Percentiles rank a stretch among this genome's conserved stretches.
Evolutionary conservation across 2,329 filamentous ascomycete species (phyloP).

Genomic region (Aureobasidium namibiae): DNA sequence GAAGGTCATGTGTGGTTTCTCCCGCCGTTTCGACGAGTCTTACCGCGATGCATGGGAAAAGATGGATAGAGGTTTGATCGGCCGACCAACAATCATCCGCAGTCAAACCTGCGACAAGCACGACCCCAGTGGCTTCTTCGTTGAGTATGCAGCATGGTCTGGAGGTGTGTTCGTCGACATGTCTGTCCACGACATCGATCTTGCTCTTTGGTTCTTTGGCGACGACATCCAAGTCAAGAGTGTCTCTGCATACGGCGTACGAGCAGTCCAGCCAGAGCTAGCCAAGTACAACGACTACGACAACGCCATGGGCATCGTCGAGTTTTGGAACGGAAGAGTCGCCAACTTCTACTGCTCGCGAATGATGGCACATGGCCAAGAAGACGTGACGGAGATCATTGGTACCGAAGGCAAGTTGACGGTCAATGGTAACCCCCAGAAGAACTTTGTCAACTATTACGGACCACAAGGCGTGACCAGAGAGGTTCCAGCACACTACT

Average conservation of each 20-base stretch:
- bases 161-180: constrained; percentile 40
- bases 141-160: constrained; percentile 32
- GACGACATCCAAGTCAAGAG: constrained; percentile 29
- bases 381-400: constrained; percentile 36
- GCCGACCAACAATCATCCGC: constrained; percentile 32
- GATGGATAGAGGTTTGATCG: constrained; percentile 30
- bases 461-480: constrained; percentile 3
- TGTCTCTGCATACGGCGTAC: constrained; percentile 18
- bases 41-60: constrained; percentile 33
- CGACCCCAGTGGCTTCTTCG: constrained; percentile 34
- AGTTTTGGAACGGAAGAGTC: constrained; percentile 37
- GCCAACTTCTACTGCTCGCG: constrained; percentile 38
- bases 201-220: constrained; percentile 35
- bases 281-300: constrained; percentile 33
- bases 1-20: constrained; percentile 39
- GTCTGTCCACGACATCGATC: constrained; percentile 38
- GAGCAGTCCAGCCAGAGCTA: constrained; percentile 31
- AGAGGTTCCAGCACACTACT: constrained; percentile 14
- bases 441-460: constrained; percentile 12
- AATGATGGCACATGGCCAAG: constrained; percentile 36
- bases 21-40: constrained; percentile 37
- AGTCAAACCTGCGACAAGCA: constrained; percentile 37
- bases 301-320: constrained; percentile 37
- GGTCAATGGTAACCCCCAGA: constrained; percentile 17
- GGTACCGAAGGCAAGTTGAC: constrained; percentile 33